Evolutionary conservation across 192 early-diverging fungal genomes (phyloP), one percentile per base, ranked within the genome.

Genomic region (Coemansia sp.): DNA sequence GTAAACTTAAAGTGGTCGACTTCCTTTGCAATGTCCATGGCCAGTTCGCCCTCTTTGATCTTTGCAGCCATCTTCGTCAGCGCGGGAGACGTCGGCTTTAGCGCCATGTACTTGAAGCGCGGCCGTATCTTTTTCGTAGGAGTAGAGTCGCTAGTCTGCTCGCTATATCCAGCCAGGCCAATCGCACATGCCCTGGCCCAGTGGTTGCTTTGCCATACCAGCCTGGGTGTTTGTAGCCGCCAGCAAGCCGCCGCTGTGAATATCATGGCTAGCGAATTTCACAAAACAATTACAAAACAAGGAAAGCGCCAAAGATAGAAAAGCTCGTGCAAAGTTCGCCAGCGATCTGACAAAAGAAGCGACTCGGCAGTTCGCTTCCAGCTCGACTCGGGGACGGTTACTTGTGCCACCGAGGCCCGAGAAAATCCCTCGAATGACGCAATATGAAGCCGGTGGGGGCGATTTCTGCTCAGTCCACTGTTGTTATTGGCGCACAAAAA

Each of bases 1-100:
- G 66, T 70, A 59, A 82, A 82, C 23, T 65, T 63, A 36, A 64
- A 70, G 9, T n/a, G 1, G 0, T 82, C 79, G 31, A 82, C 62
- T 14, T 76, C 74, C 3, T 37, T 26, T 11, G 13, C 11, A 2
- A 70, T 48, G 28, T 76, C 70, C 6, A 57, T 12, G 0, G 42
- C 37, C 39, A 14, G 6, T 20, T 25, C 11, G 5, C 35, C 42
- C 5, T 43, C 48, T 10, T 58, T 64, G 10, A 82, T 66, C 61
- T 53, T 50, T 14, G 52, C 42, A 0, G 50, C 61, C 70, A 69
- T 72, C 1, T 64, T 60, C 1, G 36, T 18, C 9, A 82, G 52
- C 3, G 73, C 79, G 25, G 65, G 64, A 21, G 79, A 73, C 31
- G 42, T 41, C 12, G 70, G 66, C 26, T 56, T 58, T 20, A 76